These are phyloP conservation scores for Paramecium octaurelia DNA, from an alignment of 73 alveolate species.

Conservation along the genomic window DNA sequence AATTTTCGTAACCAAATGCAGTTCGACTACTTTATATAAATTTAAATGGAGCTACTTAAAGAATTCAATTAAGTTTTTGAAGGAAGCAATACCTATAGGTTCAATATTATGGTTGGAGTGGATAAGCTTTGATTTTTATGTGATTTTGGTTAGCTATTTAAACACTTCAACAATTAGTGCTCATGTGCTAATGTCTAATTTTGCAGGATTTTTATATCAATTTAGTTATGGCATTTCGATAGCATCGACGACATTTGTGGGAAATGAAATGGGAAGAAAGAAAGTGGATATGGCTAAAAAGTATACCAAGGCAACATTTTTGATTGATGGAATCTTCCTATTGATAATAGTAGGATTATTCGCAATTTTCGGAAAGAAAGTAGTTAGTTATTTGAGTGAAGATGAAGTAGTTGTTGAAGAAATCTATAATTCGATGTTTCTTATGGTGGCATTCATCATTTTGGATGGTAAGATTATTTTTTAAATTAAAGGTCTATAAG, in stretches of 20 bases:
- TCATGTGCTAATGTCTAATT: constrained; percentile 30
- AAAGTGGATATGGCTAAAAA: constrained; percentile 44
- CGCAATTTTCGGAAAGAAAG: background rate
- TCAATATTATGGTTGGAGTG: background rate
- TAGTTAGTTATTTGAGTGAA: background rate
- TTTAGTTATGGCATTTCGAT: constrained; percentile 40
- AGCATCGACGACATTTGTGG: constrained; percentile 49
- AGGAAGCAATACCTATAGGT: background rate
- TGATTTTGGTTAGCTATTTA: background rate
- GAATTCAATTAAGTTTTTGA: background rate
- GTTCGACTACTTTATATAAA: background rate
- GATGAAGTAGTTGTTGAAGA: background rate
- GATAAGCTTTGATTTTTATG: background rate
- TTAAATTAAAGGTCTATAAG: background rate
- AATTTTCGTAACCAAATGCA: background rate
- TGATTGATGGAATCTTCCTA: background rate
- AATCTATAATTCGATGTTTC: background rate
- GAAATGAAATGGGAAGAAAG: constrained; percentile 60
- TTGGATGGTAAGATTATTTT: background rate
- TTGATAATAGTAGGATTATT: background rate
- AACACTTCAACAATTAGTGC: background rate
- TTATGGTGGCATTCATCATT: background rate
- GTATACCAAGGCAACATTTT: background rate
- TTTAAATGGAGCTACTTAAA: background rate
- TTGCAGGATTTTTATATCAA: constrained; percentile 9